Evolutionary conservation across 2,329 filamentous ascomycete genomes (phyloP), one percentile per base, ranked within the genome.

Genomic region (Kalmusia sp.): DNA sequence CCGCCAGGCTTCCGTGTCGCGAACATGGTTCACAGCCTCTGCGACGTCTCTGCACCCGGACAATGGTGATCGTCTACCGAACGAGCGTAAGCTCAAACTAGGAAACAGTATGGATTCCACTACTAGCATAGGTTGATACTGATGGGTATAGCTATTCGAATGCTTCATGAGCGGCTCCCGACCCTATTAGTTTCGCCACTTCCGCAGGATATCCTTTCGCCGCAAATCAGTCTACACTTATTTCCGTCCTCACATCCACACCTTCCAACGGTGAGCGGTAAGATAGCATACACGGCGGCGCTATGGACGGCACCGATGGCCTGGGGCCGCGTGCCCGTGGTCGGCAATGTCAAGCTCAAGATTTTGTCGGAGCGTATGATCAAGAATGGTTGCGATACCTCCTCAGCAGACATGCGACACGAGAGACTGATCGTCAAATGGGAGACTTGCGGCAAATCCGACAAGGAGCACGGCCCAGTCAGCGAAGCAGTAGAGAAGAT

Each of bases 241-340:
- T 88, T 88, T 61, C 86, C 86, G 17, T 88, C 85, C 4, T 95
- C 91, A 0, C 91, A 96, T 67, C 91, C 90, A 2, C 89, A 93
- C 72, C 90, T 99, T 2, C 95, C 95, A 28, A 90, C 87, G n/a
- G 95, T 98, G 34, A 91, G 91, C 24, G 95, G 95, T 47, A 87
- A 90, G 40, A 89, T 97, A 30, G 89, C 92, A 41, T 99, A 99
- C 74, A 90, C 90, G 30, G 93, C 95, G 15, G 95, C 95, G 2
- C 81, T 99, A 31, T 98, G 93, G 93, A 97, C 95, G 0, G 92
- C 93, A 0, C 95, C 95, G 0, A 89, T 99, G 46, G 93, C 93
- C 25, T 99, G 95, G 95, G 96, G 96, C 67, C 87, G 91, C 24
- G 84, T 99, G 1, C 95, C 95, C 2, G 85, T 98, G 17, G 84